phyloP scores from a whole-genome alignment of 768 basidiomycete species.

The Chlorophyllum brunneum region DNA sequence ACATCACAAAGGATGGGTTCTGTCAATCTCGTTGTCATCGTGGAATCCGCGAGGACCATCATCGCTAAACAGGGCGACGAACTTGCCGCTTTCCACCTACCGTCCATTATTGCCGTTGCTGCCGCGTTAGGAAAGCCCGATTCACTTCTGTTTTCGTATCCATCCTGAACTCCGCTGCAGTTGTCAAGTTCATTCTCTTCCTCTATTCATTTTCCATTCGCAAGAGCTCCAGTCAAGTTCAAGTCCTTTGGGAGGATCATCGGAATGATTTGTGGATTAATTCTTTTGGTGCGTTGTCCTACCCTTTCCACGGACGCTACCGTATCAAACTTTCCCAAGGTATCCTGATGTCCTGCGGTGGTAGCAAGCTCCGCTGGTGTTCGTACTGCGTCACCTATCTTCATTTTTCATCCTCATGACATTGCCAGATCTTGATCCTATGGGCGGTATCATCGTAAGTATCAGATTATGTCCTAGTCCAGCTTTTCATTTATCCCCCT shows the following conservation, averaged over 20 bases:
- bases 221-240: slow-evolving; percentile 83
- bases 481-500: slow-evolving; percentile 3
- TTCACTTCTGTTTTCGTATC: not conserved
- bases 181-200: slow-evolving; percentile 83
- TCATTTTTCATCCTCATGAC: slow-evolving; percentile 2
- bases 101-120: slow-evolving; percentile 79
- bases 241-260: slow-evolving; percentile 96
- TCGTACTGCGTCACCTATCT: slow-evolving; percentile 27
- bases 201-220: slow-evolving; percentile 81
- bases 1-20: slow-evolving; percentile 77
- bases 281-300: slow-evolving; percentile 53
- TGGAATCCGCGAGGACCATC: slow-evolving; percentile 79
- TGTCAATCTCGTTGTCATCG: slow-evolving; percentile 88
- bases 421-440: slow-evolving; percentile 66
- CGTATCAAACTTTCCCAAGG: slow-evolving; percentile 35
- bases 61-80: slow-evolving; percentile 50
- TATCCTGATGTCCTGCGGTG: slow-evolving; percentile 79
- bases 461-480: not conserved
- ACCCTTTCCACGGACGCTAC: not conserved
- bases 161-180: slow-evolving; percentile 30
- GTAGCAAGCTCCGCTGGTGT: slow-evolving; percentile 83
- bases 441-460: slow-evolving; percentile 71
- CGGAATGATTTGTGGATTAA: slow-evolving; percentile 91
- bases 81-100: slow-evolving; percentile 66
- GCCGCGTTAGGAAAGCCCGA: slow-evolving; percentile 65